A percentile compares a stretch with the other conserved stretches of the same genome.
These are phyloP conservation scores for Epichloe sylvatica DNA, from an alignment of 2,329 filamentous ascomycete genomes.

Conservation along the genomic window DNA sequence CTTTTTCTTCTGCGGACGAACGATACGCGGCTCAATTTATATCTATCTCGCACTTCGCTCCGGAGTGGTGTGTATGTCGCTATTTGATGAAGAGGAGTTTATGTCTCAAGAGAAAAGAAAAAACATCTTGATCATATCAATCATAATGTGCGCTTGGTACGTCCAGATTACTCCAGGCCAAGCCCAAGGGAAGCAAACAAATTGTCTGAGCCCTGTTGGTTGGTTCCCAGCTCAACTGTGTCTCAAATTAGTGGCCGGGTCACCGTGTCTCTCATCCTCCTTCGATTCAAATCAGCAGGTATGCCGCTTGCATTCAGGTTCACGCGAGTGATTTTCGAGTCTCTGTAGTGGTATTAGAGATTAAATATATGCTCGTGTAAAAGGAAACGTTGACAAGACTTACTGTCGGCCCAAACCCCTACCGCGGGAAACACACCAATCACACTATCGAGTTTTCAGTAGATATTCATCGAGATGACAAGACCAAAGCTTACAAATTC, in stretches of 20 bases:
- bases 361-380: neutral
- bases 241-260: slow-evolving; percentile 5
- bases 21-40: neutral
- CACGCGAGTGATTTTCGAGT: slow-evolving; percentile 1
- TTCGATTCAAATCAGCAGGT: slow-evolving; percentile 4
- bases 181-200: neutral
- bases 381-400: neutral
- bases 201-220: neutral
- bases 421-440: slow-evolving; percentile 26
- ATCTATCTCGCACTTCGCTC: neutral
- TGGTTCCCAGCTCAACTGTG: neutral
- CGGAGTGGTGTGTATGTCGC: slow-evolving; percentile 2
- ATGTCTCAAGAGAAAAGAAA: neutral
- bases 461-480: neutral
- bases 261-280: slow-evolving; percentile 7
- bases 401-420: slow-evolving; percentile 19
- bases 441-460: slow-evolving; percentile 28
- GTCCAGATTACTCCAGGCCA: neutral
- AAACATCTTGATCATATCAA: neutral
- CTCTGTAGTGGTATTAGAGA: neutral
- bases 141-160: neutral
- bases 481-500: slow-evolving; percentile 31
- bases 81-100: slow-evolving; percentile 3
- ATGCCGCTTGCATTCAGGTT: neutral
- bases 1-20: neutral